Base-by-base conservation (phyloP, 1,284 basidiomycete genomes). In the Cryptococcus sp. region DNA sequence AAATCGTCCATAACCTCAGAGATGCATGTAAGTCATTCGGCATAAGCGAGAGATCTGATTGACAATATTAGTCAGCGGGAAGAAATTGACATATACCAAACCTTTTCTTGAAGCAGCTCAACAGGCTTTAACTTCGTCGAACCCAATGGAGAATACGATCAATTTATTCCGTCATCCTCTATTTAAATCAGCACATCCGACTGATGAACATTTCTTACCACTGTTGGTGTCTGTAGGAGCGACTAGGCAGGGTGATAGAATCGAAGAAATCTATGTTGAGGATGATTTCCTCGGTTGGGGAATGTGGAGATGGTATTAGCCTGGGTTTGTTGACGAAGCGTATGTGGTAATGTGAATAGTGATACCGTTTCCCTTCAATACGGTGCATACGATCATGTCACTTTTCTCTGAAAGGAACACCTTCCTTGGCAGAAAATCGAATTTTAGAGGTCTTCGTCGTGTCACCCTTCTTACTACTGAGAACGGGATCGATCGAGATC, bases 1-100 rank as follows among this genome's bases (percentile, higher is more conserved):
- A 75, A 56, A 63, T 65, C 1, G 72, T 76, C 2, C 76, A 78
- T 59, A 76, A 76, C 52, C 63, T 78, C 0, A 67, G 76, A 36
- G 76, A 76, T 52, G 52, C 62, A 47, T 65, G 68, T 70, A 47
- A 55, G 70, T 65, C 8, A 13, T 23, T 23, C 23, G 23, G 23
- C 23, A 23, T 23, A 23, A 23, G 23, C 23, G 23, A 23, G 23
- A 23, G 23, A 23, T 23, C 23, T 23, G 23, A 23, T 23, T 23
- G 23, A 23, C 23, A 23, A 23, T 23, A 23, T 23, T 23, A 23
- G 23, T 23, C 23, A 23, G 23, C 23, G 23, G 23, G 23, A 23
- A 23, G 23, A 23, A 23, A 23, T 23, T 23, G 23, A 43, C 64
- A 5, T 71, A 74, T 51, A 59, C 61, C 30, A 44, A 46, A 41